phyloP scores from a whole-genome alignment of 2,329 filamentous ascomycete species.

The Penicillium sp. region DNA sequence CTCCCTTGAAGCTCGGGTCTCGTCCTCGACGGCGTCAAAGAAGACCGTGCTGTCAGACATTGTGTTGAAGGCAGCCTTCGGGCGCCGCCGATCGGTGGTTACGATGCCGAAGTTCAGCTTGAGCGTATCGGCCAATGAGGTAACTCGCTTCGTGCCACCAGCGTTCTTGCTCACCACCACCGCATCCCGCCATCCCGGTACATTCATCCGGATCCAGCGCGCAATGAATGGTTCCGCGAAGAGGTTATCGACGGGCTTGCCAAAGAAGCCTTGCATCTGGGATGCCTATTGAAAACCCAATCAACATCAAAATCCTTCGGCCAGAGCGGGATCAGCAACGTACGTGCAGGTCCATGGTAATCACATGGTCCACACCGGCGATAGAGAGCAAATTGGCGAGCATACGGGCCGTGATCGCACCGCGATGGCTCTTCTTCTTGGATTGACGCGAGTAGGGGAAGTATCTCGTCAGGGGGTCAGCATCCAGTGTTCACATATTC shows the following conservation, averaged over 20 bases:
- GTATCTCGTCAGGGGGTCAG: conserved; percentile 58
- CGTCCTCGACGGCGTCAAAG: conserved; percentile 61
- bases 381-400: conserved; percentile 91
- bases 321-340: conserved; percentile 31
- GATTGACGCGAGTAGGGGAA: conserved; percentile 99
- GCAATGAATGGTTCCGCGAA: conserved; percentile 94
- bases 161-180: conserved; percentile 99
- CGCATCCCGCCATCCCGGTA: conserved; percentile 80
- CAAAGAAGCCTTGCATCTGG: conserved; percentile 99
- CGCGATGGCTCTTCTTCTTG: conserved; percentile 97
- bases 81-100: conserved; percentile 58
- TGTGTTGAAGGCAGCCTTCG: conserved; percentile 50
- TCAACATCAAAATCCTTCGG: conserved; percentile 15
- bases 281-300: conserved; percentile 57
- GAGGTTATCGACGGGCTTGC: conserved; percentile 94
- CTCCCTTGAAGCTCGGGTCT: conserved; percentile 28
- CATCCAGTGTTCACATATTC: conserved; percentile 28
- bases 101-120: conserved; percentile 99
- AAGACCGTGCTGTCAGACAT: conserved; percentile 80
- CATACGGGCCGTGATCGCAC: conserved; percentile 96
- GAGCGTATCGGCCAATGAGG: conserved; percentile 88
- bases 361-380: conserved; percentile 94
- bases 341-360: conserved; percentile 91
- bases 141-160: conserved; percentile 94
- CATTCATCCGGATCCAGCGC: conserved; percentile 90